Evolutionary conservation across 305 asterid genomes (phyloP), one percentile per base, ranked within the genome.

Genomic region (Rubia balearica): DNA sequence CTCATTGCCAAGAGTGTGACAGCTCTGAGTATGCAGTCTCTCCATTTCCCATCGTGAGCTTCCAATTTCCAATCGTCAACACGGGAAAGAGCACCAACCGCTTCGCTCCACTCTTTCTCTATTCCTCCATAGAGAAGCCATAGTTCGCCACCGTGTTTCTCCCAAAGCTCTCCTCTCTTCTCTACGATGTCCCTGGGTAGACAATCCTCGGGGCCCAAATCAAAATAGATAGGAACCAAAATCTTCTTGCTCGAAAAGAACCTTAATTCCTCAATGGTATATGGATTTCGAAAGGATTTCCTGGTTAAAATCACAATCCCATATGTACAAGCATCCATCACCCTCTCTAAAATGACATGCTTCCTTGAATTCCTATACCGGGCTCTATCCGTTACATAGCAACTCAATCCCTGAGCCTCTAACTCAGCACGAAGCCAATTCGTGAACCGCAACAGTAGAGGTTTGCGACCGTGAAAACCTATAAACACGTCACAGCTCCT

Each of bases 361-460:
- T 86, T 87, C n/a, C 96, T 84, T 41, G 96, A 79, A 65, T 78
- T 93, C 27, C 89, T 78, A 73, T 88, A 89, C 59, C 89, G 81
- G 41, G 98, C 81, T 43, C 96, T 75, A 75, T 94, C 99, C 0
- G 97, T 81, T 19, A 87, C 88, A 56, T 89, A 91, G 84, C 99
- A 91, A 77, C 89, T 91, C 84, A 94, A 75, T 41, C 99, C 99
- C 75, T 94, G 99, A 69, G 78, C 82, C 81, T 94, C 97, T 56
- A 94, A 73, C 85, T 94, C 99, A 2, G 98, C 96, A 10, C 90
- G 89, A 56, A 94, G 94, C 99, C 99, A 94, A 71, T 89, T 88
- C 10, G 89, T 85, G 82, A 94, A 94, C 66, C 95, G 76, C 49
- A 85, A 87, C 81, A 91, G 73, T 68, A 86, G 78, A 55, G 98